Evolutionary conservation across 345 rosid genomes (phyloP).

Genomic region (Punica granatum): DNA sequence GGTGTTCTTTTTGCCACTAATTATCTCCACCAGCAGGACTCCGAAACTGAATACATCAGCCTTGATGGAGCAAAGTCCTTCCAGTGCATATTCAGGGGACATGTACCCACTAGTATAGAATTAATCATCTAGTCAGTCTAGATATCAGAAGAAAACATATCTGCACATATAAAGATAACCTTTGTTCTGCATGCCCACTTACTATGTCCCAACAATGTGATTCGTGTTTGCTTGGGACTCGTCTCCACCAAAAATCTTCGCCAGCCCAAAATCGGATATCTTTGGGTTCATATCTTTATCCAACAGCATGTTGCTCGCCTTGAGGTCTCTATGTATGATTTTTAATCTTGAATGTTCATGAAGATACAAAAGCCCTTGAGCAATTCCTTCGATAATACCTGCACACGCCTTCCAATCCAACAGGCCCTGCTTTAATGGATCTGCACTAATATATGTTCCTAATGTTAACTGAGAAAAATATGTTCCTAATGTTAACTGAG

Average conservation of each 20-base stretch:
- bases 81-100: constrained; percentile 42
- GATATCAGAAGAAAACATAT: not conserved
- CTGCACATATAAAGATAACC: not conserved
- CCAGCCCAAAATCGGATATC: constrained; percentile 35
- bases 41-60: constrained; percentile 39
- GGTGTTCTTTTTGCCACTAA: constrained; percentile 22
- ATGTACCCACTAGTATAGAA: constrained; percentile 27
- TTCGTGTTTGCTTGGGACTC: not conserved
- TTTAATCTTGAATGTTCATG: constrained; percentile 42
- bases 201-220: constrained; percentile 1
- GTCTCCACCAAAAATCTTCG: constrained; percentile 20
- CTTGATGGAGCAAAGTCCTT: constrained; percentile 27
- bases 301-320: constrained; percentile 24
- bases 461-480: not conserved
- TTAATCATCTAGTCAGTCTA: not conserved
- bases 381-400: constrained; percentile 33
- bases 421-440: not conserved
- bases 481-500: no score
- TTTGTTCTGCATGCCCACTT: not conserved
- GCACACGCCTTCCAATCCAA: constrained; percentile 21
- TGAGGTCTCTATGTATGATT: constrained; percentile 39
- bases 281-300: constrained; percentile 27
- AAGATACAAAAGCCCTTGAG: constrained; percentile 43
- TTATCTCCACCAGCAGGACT: constrained; percentile 27
- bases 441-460: not conserved